phyloP scores from a whole-genome alignment of 345 rosid species.

The Brassica rapa region DNA sequence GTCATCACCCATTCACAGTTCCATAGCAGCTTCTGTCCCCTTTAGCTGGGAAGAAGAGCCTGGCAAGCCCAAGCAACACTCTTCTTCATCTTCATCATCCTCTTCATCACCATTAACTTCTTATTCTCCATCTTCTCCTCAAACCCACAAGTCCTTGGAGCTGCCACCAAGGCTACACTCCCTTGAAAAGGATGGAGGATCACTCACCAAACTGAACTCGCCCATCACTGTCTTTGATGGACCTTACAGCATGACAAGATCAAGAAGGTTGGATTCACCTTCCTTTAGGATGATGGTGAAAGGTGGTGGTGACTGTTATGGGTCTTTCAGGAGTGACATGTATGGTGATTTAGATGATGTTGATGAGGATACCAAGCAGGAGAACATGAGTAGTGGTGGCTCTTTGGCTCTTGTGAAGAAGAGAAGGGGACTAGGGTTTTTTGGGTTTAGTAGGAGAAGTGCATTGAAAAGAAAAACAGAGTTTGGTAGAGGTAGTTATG shows the following conservation, averaged over 20 bases:
- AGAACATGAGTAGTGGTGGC: constrained; percentile 24
- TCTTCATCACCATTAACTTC: constrained; percentile 36
- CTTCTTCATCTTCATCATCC: constrained; percentile 29
- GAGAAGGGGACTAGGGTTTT: constrained; percentile 42
- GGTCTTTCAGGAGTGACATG: constrained; percentile 41
- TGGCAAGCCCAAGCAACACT: constrained; percentile 68
- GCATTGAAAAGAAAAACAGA: constrained; percentile 49
- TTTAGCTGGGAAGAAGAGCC: constrained; percentile 91
- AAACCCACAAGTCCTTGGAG: constrained; percentile 51
- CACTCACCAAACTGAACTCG: constrained; percentile 45
- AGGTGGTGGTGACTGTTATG: constrained; percentile 37
- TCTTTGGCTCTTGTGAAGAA: constrained; percentile 36
- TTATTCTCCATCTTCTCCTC: constrained; percentile 30
- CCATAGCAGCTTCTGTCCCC: constrained; percentile 65
- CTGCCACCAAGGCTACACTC: constrained; percentile 59
- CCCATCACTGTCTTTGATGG: constrained; percentile 54
- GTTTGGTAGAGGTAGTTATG: constrained; percentile 56
- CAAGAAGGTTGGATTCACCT: constrained; percentile 43
- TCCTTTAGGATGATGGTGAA: constrained; percentile 40
- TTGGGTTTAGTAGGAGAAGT: constrained; percentile 54
- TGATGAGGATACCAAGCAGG: constrained; percentile 19
- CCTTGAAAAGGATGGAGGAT: constrained; percentile 41
- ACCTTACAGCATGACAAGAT: constrained; percentile 35
- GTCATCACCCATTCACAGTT: constrained; percentile 60
- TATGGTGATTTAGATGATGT: constrained; percentile 32